Base-by-base conservation (phyloP, 371 early-diverging fungal species). In the Actinomortierella wolfii region DNA sequence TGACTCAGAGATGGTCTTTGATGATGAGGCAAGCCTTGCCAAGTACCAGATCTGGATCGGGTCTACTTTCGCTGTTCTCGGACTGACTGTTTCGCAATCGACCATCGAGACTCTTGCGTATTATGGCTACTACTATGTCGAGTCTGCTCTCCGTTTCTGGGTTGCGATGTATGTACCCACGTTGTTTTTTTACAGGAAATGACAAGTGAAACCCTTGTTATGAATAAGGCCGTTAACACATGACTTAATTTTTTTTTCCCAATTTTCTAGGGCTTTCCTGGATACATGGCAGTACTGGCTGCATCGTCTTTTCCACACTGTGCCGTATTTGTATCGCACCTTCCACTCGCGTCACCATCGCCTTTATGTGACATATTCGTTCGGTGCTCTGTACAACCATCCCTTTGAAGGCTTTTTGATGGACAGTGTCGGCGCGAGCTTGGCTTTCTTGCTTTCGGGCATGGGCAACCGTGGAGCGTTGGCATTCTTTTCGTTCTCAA, bases 381-480 rank as follows among this genome's bases (percentile, higher is more conserved):
- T 86, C 76, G 92, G 90, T 14, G 92, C 92, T 20, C 82, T 92
- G 34, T 92, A 92, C 78, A 92, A 92, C 73, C 91, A 92, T 64
- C 90, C 90, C 0, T 53, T 92, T 28, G 92, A 92, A 78, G 91
- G 91, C 5, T 86, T 92, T 58, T 42, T 89, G 54, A 78, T 92
- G 80, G 92, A 92, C 76, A 84, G 87, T 11, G 68, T 89, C 24
- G 91, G 92, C 23, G 86, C 88, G 15, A 81, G 82, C 0, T 41
- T 92, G 18, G 82, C 91, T 2, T 79, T 82, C 55, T 78, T 87
- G 53, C n/a, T 91, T 49, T 80, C 85, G 26, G 81, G 89, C 61
- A 84, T 92, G 88, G 83, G 89, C 50, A 87, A 89, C 34, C 78
- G 81, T 63, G 83, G 89, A 44, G 80, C 83, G 9, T 81, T 86